A percentile compares a stretch with the other conserved stretches of the same genome.
phyloP scores from a whole-genome alignment of 176 grass and related monocot species.

The Oryza australiensis region DNA sequence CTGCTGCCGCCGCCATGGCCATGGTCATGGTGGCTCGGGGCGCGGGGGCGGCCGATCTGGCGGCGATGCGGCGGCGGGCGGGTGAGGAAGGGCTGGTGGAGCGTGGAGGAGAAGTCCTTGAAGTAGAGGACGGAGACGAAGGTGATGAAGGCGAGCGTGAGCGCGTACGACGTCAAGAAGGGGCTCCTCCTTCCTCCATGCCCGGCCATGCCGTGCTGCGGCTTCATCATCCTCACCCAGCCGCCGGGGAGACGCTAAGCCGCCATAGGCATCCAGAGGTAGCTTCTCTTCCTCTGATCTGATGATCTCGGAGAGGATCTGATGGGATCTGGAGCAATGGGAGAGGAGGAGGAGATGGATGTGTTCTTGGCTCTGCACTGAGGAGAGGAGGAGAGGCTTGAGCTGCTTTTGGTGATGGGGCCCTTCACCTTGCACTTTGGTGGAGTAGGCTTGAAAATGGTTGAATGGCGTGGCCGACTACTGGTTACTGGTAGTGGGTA shows the following conservation, averaged over 20 bases:
- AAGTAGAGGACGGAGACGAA: constrained; percentile 79
- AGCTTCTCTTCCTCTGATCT: not conserved
- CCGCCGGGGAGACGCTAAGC: not conserved
- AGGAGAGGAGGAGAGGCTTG: not conserved
- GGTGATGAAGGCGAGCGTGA: constrained; percentile 74
- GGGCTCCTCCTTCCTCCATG: constrained; percentile 26
- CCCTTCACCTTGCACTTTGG: constrained; percentile 6
- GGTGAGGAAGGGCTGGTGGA: constrained; percentile 55
- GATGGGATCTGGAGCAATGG: not conserved
- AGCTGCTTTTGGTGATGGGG: not conserved
- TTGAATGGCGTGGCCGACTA: not conserved
- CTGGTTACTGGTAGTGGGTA: not conserved
- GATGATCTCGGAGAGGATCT: not conserved
- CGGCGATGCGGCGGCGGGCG: constrained; percentile 29
- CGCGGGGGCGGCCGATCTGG: not conserved
- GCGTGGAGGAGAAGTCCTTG: constrained; percentile 76
- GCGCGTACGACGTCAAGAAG: constrained; percentile 60
- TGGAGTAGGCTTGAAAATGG: constrained; percentile 20
- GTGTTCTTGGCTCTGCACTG: constrained; percentile 19
- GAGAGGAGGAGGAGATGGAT: not conserved
- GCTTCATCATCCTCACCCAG: constrained; percentile 40
- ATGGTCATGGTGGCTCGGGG: too few relatives aligned
- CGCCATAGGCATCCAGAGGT: not conserved
- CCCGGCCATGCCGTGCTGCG: constrained; percentile 34
- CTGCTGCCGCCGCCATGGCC: not conserved